Base-by-base conservation (phyloP, 1,284 basidiomycete genomes). In the Microbotryum violaceum region DNA sequence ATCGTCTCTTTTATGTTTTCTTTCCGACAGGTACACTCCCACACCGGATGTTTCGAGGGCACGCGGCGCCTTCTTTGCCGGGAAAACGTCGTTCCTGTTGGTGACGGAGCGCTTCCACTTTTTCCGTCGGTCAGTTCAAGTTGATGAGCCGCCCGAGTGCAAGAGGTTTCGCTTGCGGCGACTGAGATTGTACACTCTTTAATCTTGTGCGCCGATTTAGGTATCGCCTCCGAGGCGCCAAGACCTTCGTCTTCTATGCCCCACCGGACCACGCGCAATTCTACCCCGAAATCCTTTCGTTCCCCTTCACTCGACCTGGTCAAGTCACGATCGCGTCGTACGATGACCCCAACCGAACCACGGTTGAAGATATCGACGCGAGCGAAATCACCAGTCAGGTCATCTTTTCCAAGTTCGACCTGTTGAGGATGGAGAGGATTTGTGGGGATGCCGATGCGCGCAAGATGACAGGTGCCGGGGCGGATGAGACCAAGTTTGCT, bases 41-140 rank as follows among this genome's bases (percentile, higher is more conserved):
- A 91, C 90, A 69, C 85, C 88, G 74, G 93, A 98, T 63, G 94
- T 98, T 66, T 88, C 89, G 1, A 84, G 92, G 3, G 93, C 93
- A 0, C 82, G 96, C 54, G 89, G 93, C 70, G 83, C 88, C 0
- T 98, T 99, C 79, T 97, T 96, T 80, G 82, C 81, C 49, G 90
- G 89, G 57, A 87, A 88, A 71, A 91, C 87, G 70, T 79, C 86
- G 0, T 89, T 97, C 78, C 75, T 99, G 25, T 79, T 98, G 65
- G 80, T 97, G 69, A 97, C 90, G 63, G 96, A 99, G 75, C 84
- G 96, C 23, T 97, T 97, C 79, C 92, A 98, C 76, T 99, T 98
- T 75, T 98, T 93, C 81, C 83, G 90, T 64, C 82, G 92, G 83
- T 87, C 67, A 50, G 78, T 70, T n/a, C 21, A 27, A 27, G 5